Base-by-base conservation (phyloP, 2,329 filamentous ascomycete genomes). In the Juglanconis juglandina region DNA sequence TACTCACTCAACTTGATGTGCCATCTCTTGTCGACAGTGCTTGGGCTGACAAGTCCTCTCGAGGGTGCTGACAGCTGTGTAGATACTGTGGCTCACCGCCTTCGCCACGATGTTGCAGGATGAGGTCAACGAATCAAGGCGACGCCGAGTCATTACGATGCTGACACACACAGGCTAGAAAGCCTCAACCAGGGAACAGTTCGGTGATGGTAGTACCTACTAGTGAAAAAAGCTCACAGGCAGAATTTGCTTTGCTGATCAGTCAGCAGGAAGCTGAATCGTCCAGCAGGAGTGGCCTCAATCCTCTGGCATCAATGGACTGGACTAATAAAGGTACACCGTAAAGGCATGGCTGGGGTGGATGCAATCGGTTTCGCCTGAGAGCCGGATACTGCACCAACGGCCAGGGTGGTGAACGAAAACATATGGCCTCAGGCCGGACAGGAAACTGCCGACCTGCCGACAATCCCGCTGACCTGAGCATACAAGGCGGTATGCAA, bases 261-360 rank as follows among this genome's bases (percentile, higher is more conserved):
- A 56, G 58, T 51, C 48, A 56, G 47, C 39, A 39, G 17, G 30
- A 39, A 13, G 35, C n/a, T 53, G 24, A 39, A 33, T 42, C 24
- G 42, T 30, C 1, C 10, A 6, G 17, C 17, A 33, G 24, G n/a
- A 6, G 42, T 35, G 14, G 41, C 42, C 46, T 52, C 11, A 13
- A 30, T 35, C 3, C 42, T 37, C 41, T 13, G 39, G 56, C 44
- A 33, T 3, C 24, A 5, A 49, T 24, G 24, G 41, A 39, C 11
- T 11, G 8, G 8, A 8, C 37, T 39, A 8, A 17, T 14, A 44
- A 44, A 13, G 42, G 58, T 39, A 11, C 11, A 11, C 11, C 1
- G 35, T 39, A 60, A 55, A 48, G 17, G 24, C 14, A 59, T 59
- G 56, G 47, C 41, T 56, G 48, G 60, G 46, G 58, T 57, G 44